Evolutionary conservation across 257 asterid genomes (phyloP).

Genomic region (Leonotis leonurus): DNA sequence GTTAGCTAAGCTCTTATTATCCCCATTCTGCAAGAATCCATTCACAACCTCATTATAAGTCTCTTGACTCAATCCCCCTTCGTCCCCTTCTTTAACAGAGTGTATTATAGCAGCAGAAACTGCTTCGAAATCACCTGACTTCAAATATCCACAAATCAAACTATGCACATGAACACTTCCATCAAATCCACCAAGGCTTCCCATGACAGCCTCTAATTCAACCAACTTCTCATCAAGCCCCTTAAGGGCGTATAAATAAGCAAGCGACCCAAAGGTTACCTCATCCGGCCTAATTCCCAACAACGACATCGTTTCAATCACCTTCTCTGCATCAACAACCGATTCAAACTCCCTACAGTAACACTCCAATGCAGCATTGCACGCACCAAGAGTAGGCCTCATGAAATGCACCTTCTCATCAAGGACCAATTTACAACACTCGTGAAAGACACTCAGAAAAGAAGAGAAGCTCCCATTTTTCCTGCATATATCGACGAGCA

Average conservation of each 20-base stretch:
- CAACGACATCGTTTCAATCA: conserved; percentile 65
- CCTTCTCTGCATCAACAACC: conserved; percentile 62
- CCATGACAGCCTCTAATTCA: conserved; percentile 56
- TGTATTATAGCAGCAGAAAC: conserved; percentile 48
- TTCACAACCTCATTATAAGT: conserved; percentile 58
- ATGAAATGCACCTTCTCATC: conserved; percentile 63
- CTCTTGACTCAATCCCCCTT: conserved; percentile 32
- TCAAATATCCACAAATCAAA: conserved; percentile 70
- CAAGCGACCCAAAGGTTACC: conserved; percentile 62
- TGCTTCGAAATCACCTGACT: conserved; percentile 45
- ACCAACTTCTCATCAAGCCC: conserved; percentile 53
- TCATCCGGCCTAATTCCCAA: conserved; percentile 77
- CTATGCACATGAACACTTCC: conserved; percentile 35
- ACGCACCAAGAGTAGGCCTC: conserved; percentile 73
- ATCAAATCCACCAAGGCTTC: conserved; percentile 44
- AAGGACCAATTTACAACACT: conserved; percentile 61
- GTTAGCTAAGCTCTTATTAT: conserved; percentile 47
- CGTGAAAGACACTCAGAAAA: conserved; percentile 56
- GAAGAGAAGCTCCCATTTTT: conserved; percentile 58
- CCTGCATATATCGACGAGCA: conserved; percentile 56
- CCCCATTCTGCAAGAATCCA: conserved; percentile 49
- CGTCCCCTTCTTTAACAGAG: conserved; percentile 41
- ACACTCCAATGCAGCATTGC: conserved; percentile 81
- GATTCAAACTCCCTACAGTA: conserved; percentile 67
- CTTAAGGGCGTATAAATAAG: conserved; percentile 71